These are phyloP conservation scores for Geosmithia flava DNA, from an alignment of 2,329 filamentous ascomycete species.

Conservation along the genomic window DNA sequence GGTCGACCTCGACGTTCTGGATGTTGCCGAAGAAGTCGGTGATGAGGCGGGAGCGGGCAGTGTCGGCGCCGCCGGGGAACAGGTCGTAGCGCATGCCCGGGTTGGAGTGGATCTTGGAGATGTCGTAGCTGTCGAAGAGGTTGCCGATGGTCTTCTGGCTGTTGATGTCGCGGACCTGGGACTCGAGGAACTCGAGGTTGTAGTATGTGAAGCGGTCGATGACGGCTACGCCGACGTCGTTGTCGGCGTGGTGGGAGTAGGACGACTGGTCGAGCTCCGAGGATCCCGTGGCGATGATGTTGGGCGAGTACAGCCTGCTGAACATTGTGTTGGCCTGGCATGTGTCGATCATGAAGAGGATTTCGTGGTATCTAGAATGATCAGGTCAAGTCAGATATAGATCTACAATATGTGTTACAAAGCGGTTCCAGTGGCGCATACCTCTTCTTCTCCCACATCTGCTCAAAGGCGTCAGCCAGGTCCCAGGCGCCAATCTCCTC, in stretches of 20 bases:
- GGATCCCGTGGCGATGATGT: slow-evolving; percentile 96
- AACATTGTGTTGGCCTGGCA: slow-evolving; percentile 99
- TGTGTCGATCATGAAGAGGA: slow-evolving; percentile 99
- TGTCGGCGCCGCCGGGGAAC: slow-evolving; percentile 74
- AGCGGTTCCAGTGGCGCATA: too few species aligned
- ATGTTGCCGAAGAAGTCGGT: slow-evolving; percentile 99
- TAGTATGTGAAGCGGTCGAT: slow-evolving; percentile 99
- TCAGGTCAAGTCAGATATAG: too few species aligned
- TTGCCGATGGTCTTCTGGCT: slow-evolving; percentile 87
- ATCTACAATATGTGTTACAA: too few species aligned
- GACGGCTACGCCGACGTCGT: slow-evolving; percentile 93
- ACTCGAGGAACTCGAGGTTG: slow-evolving; percentile 92
- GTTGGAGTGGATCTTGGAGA: slow-evolving; percentile 84
- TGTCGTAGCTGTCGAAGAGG: slow-evolving; percentile 92
- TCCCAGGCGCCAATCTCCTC: slow-evolving; percentile 97
- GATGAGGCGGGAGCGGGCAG: slow-evolving; percentile 66
- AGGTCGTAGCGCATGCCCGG: slow-evolving; percentile 90
- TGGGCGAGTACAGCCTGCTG: slow-evolving; percentile 92
- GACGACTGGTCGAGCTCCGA: slow-evolving; percentile 92
- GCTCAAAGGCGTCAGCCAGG: slow-evolving; percentile 90
- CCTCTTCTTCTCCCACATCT: slow-evolving; percentile 99
- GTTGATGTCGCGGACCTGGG: slow-evolving; percentile 71
- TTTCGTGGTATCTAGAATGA: slow-evolving; percentile 71
- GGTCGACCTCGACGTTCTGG: slow-evolving; percentile 86
- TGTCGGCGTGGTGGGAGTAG: slow-evolving; percentile 96